phyloP scores from a whole-genome alignment of 192 early-diverging fungal species.

The Entophlyctis luteolus region DNA sequence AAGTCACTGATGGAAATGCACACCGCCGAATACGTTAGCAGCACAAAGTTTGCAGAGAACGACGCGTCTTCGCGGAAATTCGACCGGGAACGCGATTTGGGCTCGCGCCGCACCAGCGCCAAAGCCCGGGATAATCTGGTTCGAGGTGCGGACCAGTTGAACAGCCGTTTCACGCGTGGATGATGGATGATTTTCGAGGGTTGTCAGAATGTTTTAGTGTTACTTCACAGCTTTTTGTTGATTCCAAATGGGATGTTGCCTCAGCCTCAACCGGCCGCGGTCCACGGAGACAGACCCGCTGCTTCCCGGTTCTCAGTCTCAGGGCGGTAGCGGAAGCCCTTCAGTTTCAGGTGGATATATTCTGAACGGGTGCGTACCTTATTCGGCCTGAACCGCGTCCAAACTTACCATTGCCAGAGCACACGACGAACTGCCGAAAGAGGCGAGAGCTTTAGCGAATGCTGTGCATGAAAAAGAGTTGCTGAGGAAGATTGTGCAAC shows the following conservation, averaged over 20 bases:
- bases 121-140: constrained; percentile 23
- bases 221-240: not conserved
- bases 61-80: constrained; percentile 11
- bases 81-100: constrained; percentile 26
- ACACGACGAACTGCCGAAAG: not conserved
- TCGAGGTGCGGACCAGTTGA: constrained; percentile 3
- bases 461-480: constrained; percentile 31
- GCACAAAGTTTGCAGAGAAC: constrained; percentile 23
- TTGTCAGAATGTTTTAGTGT: not conserved
- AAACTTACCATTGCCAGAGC: not conserved
- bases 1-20: constrained; percentile 32
- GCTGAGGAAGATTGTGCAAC: constrained; percentile 38
- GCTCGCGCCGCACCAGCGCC: constrained; percentile 13
- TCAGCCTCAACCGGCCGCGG: not conserved
- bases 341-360: not conserved
- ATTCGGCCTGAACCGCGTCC: not conserved
- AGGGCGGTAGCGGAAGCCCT: not conserved
- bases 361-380: no score
- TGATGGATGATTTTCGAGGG: not conserved
- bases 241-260: not conserved
- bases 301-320: not conserved
- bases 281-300: not conserved
- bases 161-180: constrained; percentile 6
- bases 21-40: constrained; percentile 5
- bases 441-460: not conserved